A percentile compares a stretch with the other conserved stretches of the same genome.
phyloP scores from a whole-genome alignment of 2,329 filamentous ascomycete species.

The Xylariales sp. region DNA sequence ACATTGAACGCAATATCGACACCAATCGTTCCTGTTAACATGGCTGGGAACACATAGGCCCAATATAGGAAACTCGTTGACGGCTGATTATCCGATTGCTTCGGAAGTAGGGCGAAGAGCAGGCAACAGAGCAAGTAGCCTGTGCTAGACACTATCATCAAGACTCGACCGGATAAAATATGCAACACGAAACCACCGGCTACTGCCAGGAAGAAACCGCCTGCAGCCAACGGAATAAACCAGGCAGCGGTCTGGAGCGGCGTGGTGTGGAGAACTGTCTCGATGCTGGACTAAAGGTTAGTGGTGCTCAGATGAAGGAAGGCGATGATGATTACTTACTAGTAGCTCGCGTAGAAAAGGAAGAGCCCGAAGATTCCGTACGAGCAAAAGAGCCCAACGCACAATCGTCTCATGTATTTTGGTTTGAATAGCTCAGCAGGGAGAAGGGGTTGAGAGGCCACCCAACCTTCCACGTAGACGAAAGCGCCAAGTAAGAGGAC shows the following conservation, averaged over 20 bases:
- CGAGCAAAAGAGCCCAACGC: conserved; percentile 69
- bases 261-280: conserved; percentile 67
- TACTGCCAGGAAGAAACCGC: conserved; percentile 73
- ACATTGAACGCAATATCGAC: conserved; percentile 82
- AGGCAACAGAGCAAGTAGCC: conserved; percentile 69
- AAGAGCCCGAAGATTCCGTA: conserved; percentile 78
- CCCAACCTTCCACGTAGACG: conserved; percentile 78
- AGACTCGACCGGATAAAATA: conserved; percentile 69
- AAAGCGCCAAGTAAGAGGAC: conserved; percentile 68
- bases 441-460: conserved; percentile 74
- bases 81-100: conserved; percentile 57
- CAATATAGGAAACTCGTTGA: conserved; percentile 67
- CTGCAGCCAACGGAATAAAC: conserved; percentile 74
- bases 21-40: conserved; percentile 76
- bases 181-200: conserved; percentile 76
- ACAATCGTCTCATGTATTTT: conserved; percentile 74
- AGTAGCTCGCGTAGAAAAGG: conserved; percentile 72
- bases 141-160: conserved; percentile 70
- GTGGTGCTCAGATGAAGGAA: neutral
- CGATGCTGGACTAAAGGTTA: conserved; percentile 58
- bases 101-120: conserved; percentile 73
- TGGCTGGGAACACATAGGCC: conserved; percentile 78
- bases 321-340: conserved; percentile 43
- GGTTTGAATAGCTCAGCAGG: conserved; percentile 76
- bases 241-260: conserved; percentile 75